A percentile compares a stretch with the other conserved stretches of the same genome.
Evolutionary conservation across 352 stramenopile genomes (phyloP).

Genomic region (Phytopythium sindhum): DNA sequence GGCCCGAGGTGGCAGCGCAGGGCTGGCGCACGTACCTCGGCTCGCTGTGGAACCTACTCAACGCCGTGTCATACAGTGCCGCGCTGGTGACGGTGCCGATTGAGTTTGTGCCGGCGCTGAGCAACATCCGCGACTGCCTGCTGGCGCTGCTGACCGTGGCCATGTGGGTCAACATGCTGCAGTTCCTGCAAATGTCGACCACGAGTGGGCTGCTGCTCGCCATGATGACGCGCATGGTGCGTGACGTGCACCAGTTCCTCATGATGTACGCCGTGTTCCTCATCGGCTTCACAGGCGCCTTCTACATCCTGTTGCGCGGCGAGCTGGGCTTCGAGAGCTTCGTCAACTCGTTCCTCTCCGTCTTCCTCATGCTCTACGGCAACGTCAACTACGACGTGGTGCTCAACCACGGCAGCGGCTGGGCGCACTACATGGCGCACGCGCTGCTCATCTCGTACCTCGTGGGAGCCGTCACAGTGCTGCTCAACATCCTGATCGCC

Average conservation of each 20-base stretch:
- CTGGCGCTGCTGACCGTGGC: slow-evolving; percentile 56
- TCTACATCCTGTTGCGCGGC: slow-evolving; percentile 64
- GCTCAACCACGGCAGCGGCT: slow-evolving; percentile 30
- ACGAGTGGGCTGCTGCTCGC: slow-evolving; percentile 61
- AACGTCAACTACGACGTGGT: slow-evolving; percentile 53
- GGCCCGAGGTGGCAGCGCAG: slow-evolving; percentile 41
- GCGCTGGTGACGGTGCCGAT: slow-evolving; percentile 47
- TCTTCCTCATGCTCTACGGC: slow-evolving; percentile 74
- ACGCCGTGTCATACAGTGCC: slow-evolving; percentile 40
- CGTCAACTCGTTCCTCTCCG: slow-evolving; percentile 59
- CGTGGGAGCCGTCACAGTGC: slow-evolving; percentile 49
- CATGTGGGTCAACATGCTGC: slow-evolving; percentile 65
- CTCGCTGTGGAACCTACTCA: slow-evolving; percentile 65
- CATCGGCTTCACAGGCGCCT: slow-evolving; percentile 65
- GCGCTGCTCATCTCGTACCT: slow-evolving; percentile 53
- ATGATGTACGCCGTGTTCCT: slow-evolving; percentile 73
- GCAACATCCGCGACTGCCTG: slow-evolving; percentile 38
- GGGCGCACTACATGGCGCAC: slow-evolving; percentile 48
- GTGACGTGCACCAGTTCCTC: slow-evolving; percentile 64
- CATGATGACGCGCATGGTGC: slow-evolving; percentile 77
- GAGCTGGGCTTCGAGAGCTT: slow-evolving; percentile 55
- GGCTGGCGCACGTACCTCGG: slow-evolving; percentile 41
- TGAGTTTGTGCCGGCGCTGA: slow-evolving; percentile 32
- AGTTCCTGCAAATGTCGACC: slow-evolving; percentile 65
- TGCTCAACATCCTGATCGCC: slow-evolving; percentile 71